Evolutionary conservation across 805 yeast species (phyloP).

Genomic region (Pachysolen tannophilus): DNA sequence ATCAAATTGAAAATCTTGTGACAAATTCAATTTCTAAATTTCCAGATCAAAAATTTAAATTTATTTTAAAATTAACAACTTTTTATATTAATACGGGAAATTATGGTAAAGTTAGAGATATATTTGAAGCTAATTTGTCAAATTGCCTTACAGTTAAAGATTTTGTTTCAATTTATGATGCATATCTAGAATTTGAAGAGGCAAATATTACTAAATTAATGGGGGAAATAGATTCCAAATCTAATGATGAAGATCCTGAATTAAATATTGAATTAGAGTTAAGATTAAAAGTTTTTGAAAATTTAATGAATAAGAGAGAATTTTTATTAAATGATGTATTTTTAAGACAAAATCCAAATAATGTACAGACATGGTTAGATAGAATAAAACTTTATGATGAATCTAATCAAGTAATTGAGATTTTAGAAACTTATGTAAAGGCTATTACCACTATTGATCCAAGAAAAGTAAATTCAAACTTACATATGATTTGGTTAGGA

Average conservation of each 20-base stretch:
- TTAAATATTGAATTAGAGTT: conserved; percentile 31
- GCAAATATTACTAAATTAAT: conserved; percentile 26
- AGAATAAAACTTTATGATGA: conserved; percentile 41
- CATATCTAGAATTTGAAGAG: conserved; percentile 56
- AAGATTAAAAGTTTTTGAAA: conserved; percentile 41
- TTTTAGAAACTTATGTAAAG: conserved; percentile 47
- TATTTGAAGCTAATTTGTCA: conserved; percentile 40
- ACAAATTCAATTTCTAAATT: conserved; percentile 30
- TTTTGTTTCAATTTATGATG: conserved; percentile 57
- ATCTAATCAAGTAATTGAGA: conserved; percentile 28
- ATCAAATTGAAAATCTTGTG: conserved; percentile 20
- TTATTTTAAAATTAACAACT: conserved; percentile 39
- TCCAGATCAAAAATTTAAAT: conserved; percentile 51
- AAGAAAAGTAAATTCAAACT: conserved; percentile 33
- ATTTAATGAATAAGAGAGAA: conserved; percentile 47
- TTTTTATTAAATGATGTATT: conserved; percentile 59
- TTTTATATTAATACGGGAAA: conserved; percentile 35
- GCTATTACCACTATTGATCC: conserved; percentile 69
- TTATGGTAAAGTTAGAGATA: conserved; percentile 28
- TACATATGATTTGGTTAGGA: conserved; percentile 59
- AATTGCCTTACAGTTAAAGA: conserved; percentile 46
- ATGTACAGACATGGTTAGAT: conserved; percentile 62
- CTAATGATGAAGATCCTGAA: conserved; percentile 13
- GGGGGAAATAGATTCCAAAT: conserved; percentile 14
- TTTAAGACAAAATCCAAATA: conserved; percentile 52